phyloP scores from a whole-genome alignment of 768 basidiomycete species.

The Tephrocybe rancida region DNA sequence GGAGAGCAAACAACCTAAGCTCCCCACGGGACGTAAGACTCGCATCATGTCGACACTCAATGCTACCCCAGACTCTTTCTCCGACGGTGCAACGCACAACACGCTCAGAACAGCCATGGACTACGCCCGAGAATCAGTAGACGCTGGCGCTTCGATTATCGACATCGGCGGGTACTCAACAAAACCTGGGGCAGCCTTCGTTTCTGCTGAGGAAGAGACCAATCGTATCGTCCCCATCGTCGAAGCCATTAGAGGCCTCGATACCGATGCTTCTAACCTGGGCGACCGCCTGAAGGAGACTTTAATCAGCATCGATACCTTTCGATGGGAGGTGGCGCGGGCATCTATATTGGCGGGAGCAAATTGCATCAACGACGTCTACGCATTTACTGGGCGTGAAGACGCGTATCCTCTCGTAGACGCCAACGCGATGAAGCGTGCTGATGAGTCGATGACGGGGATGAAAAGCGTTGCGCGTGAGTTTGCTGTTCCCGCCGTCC shows the following conservation, averaged over 20 bases:
- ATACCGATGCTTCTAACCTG: neutral
- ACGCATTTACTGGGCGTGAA: constrained; percentile 72
- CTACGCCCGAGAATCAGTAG: constrained; percentile 51
- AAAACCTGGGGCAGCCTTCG: constrained; percentile 73
- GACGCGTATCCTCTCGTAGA: constrained; percentile 36
- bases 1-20: constrained; percentile 13
- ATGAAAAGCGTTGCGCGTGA: constrained; percentile 72
- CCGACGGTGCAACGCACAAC: constrained; percentile 73
- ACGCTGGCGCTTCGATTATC: constrained; percentile 71
- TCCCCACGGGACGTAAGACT: constrained; percentile 40
- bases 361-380: constrained; percentile 93
- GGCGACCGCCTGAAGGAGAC: constrained; percentile 24
- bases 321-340: constrained; percentile 79
- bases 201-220: constrained; percentile 71
- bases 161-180: constrained; percentile 97
- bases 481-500: constrained; percentile 74
- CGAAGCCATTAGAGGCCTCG: constrained; percentile 38
- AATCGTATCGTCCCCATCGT: constrained; percentile 75
- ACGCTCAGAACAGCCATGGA: constrained; percentile 53
- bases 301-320: constrained; percentile 86
- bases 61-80: constrained; percentile 94
- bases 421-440: constrained; percentile 30
- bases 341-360: constrained; percentile 81
- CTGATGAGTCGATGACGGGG: constrained; percentile 42
- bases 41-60: constrained; percentile 93